Conservation (phyloP, 2,329 filamentous ascomycete genomes). For the Lachnellula occidentalis region DNA sequence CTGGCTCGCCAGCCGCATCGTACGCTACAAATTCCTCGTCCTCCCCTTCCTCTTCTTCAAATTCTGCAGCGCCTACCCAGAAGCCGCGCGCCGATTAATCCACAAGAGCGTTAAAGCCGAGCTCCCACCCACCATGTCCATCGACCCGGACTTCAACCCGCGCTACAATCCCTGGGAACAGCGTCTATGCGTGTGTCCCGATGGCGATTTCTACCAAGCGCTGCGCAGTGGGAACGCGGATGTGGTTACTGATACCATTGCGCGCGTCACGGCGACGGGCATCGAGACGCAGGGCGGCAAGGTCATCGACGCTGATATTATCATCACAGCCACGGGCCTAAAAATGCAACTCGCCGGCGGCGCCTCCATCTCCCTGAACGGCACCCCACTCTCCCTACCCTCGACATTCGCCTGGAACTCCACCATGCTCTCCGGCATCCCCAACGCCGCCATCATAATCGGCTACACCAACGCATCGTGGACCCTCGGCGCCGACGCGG, state of each 20-base stretch:
- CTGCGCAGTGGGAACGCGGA: conserved; percentile 40
- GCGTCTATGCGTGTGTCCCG: conserved; percentile 62
- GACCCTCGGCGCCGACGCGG: conserved; percentile 57
- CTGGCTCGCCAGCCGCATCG: conserved; percentile 36
- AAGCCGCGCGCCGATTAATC: conserved; percentile 42
- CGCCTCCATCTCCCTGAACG: conserved; percentile 49
- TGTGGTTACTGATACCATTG: conserved; percentile 48
- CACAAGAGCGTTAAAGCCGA: conserved; percentile 38
- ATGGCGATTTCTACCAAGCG: conserved; percentile 51
- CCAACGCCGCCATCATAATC: conserved; percentile 56
- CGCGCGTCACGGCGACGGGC: conserved; percentile 44
- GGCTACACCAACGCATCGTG: conserved; percentile 63
- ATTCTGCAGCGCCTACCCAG: conserved; percentile 50
- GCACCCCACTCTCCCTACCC: conserved; percentile 40
- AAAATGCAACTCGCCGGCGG: conserved; percentile 53
- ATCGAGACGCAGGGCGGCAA: conserved; percentile 30
- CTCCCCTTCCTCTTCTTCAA: conserved; percentile 41
- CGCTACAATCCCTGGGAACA: conserved; percentile 66
- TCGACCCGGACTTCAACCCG: conserved; percentile 60
- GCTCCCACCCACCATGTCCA: conserved; percentile 48
- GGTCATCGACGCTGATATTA: conserved; percentile 55
- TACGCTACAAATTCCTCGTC: conserved; percentile 46
- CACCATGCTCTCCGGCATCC: conserved; percentile 60
- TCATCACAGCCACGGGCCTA: conserved; percentile 64
- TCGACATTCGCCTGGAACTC: conserved; percentile 58